These are phyloP conservation scores for Monilinia aucupariae DNA, from an alignment of 2,329 filamentous ascomycete genomes.

Conservation along the genomic window DNA sequence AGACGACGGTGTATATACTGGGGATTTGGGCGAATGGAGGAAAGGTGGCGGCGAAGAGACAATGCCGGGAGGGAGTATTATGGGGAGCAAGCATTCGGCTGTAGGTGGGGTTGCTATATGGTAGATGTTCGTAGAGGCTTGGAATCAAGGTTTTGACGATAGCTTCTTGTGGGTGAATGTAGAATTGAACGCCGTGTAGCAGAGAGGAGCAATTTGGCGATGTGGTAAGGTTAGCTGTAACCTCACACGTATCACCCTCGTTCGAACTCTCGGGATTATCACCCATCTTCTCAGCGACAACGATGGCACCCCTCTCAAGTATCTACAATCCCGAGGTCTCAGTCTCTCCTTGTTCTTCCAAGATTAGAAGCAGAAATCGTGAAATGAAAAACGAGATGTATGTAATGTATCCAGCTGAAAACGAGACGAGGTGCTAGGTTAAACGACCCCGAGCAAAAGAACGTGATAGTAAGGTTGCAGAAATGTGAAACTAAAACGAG, in stretches of 20 bases:
- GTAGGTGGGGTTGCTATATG: slow-evolving; percentile 30
- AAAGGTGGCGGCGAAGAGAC: slow-evolving; percentile 33
- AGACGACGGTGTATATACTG: slow-evolving; percentile 29
- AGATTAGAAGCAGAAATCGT: neutral
- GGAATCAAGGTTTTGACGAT: slow-evolving; percentile 26
- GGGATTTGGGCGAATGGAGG: slow-evolving; percentile 15
- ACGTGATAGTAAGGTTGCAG: too few relatives aligned
- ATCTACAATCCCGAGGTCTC: neutral
- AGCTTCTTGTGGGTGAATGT: slow-evolving; percentile 21
- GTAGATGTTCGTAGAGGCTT: slow-evolving; percentile 26
- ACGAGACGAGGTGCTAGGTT: too few relatives aligned
- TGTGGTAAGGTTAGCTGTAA: too few relatives aligned
- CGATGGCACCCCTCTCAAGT: neutral
- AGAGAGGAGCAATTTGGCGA: neutral
- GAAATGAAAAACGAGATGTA: neutral
- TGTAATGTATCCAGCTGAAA: neutral
- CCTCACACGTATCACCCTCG: too few relatives aligned
- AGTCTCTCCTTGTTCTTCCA: neutral
- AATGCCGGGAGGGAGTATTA: slow-evolving; percentile 28
- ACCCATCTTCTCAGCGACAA: neutral
- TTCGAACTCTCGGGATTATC: neutral
- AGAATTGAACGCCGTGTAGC: slow-evolving; percentile 14
- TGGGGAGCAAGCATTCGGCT: slow-evolving; percentile 32
- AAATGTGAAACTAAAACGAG: too few relatives aligned
- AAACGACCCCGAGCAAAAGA: too few relatives aligned